Percentiles rank a stretch among this genome's conserved stretches.
Conservation (phyloP, 2,329 filamentous ascomycete genomes). For the Colletotrichum lentis region DNA sequence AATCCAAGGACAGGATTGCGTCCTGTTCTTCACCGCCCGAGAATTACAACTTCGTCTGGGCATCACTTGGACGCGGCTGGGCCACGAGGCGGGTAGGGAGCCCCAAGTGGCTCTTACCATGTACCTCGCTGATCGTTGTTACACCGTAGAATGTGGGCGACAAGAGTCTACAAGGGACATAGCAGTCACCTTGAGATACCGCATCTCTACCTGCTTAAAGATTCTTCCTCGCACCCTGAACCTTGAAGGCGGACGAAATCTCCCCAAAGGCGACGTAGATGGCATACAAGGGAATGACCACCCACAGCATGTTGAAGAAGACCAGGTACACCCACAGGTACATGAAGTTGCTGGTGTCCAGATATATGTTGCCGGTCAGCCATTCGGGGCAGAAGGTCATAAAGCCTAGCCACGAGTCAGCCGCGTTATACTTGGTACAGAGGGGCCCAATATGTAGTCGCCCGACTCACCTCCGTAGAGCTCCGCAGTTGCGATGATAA, state of each 20-base stretch:
- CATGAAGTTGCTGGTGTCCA: slow-evolving; percentile 73
- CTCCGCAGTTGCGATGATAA: slow-evolving; percentile 71
- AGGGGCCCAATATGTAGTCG: too few relatives aligned
- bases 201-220: slow-evolving; percentile 26
- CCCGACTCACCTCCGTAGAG: slow-evolving; percentile 65
- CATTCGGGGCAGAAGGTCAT: slow-evolving; percentile 78
- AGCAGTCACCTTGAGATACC: background rate
- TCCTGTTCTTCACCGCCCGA: too few relatives aligned
- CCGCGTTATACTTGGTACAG: background rate
- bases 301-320: slow-evolving; percentile 76
- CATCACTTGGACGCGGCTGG: too few relatives aligned
- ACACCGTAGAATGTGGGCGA: too few relatives aligned
- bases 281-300: slow-evolving; percentile 68
- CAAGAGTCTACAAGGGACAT: background rate
- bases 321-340: slow-evolving; percentile 72
- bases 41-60: too few relatives aligned
- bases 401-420: slow-evolving; percentile 57
- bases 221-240: slow-evolving; percentile 46
- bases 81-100: too few relatives aligned
- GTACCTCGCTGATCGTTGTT: too few relatives aligned
- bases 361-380: slow-evolving; percentile 68
- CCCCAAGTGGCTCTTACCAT: too few relatives aligned
- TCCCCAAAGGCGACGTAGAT: slow-evolving; percentile 64
- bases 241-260: slow-evolving; percentile 62
- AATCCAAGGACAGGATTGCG: too few relatives aligned